Evolutionary conservation across 768 basidiomycete species (phyloP), one percentile per base, ranked within the genome.

Genomic region (Tricholoma hemisulphureum): DNA sequence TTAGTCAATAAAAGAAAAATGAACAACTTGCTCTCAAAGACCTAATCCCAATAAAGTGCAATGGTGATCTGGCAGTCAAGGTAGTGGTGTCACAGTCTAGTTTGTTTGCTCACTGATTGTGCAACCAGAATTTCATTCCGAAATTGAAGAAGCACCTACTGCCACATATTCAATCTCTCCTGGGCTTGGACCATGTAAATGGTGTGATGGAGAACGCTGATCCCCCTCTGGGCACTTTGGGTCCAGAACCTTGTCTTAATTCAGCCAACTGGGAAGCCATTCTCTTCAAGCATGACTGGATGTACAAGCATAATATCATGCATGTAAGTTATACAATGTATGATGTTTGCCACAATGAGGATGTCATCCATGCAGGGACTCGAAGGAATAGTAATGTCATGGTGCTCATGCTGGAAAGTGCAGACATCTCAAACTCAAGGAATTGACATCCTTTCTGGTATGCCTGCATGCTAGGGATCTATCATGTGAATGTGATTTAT

Each of bases 61-160:
- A n/a, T 14, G 49, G 49, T 14, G 49, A 50, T 50, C 49, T 20
- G 78, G 49, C 49, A 23, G 26, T 50, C 21, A 9, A 50, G 49
- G 49, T 50, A 50, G 8, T 32, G 28, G 16, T n/a, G 16, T 23
- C 16, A 8, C 45, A 21, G 26, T 16, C 4, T 11, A 14, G 16
- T 14, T 16, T 11, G 35, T 7, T 11, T 16, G 10, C 35, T 37
- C 8, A 37, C 35, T 37, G 16, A 37, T 37, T 11, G 6, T 11
- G 11, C 11, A 6, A 32, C 10, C 14, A 41, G 53, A n/a, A 55
- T 21, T 55, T 55, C 35, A 18, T 55, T 16, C 54, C 60, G 21
- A 41, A 43, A 28, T 32, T 55, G 24, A 41, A 55, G 23, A 28
- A 23, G 2, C 54, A 55, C 26, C 28, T 55, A 24, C 54, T 55